A percentile compares a stretch with the other conserved stretches of the same genome.
Conservation (phyloP, 352 stramenopile genomes). For the Peronospora belbahrii region DNA sequence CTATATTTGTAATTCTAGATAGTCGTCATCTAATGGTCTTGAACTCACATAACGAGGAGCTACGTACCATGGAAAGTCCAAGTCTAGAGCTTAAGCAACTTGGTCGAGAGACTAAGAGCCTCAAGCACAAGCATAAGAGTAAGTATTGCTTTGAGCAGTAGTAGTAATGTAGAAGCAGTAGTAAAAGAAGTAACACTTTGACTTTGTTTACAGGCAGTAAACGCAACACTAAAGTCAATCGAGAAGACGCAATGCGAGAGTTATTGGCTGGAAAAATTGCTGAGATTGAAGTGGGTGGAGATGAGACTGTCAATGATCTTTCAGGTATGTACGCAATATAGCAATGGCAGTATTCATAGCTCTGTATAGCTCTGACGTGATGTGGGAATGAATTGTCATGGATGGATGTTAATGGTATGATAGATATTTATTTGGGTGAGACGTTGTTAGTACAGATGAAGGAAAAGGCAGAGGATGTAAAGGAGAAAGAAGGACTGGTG, state of each 20-base stretch:
- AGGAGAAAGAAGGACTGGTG: slow-evolving; percentile 28
- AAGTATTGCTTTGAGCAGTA: slow-evolving; percentile 29
- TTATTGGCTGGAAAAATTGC: slow-evolving; percentile 79
- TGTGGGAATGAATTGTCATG: neutral
- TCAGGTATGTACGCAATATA: slow-evolving; percentile 28
- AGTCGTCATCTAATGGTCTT: neutral
- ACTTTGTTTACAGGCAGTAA: slow-evolving; percentile 6
- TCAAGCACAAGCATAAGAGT: slow-evolving; percentile 82
- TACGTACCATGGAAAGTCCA: slow-evolving; percentile 19
- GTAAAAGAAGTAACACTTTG: slow-evolving; percentile 4
- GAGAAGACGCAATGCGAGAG: slow-evolving; percentile 64
- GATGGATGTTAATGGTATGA: neutral
- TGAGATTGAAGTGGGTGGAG: slow-evolving; percentile 74
- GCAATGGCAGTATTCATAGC: neutral
- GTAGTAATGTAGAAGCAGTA: slow-evolving; percentile 14
- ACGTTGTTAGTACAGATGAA: slow-evolving; percentile 28
- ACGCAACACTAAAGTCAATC: slow-evolving; percentile 14
- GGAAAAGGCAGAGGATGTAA: slow-evolving; percentile 29
- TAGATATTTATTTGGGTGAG: slow-evolving; percentile 66
- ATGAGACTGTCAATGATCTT: slow-evolving; percentile 71
- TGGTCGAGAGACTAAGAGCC: slow-evolving; percentile 46
- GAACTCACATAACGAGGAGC: slow-evolving; percentile 18
- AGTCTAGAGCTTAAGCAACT: slow-evolving; percentile 63
- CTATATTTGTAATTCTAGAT: neutral
- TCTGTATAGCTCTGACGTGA: neutral